phyloP scores from a whole-genome alignment of 345 rosid genomes.

The Carallia brachiata region DNA sequence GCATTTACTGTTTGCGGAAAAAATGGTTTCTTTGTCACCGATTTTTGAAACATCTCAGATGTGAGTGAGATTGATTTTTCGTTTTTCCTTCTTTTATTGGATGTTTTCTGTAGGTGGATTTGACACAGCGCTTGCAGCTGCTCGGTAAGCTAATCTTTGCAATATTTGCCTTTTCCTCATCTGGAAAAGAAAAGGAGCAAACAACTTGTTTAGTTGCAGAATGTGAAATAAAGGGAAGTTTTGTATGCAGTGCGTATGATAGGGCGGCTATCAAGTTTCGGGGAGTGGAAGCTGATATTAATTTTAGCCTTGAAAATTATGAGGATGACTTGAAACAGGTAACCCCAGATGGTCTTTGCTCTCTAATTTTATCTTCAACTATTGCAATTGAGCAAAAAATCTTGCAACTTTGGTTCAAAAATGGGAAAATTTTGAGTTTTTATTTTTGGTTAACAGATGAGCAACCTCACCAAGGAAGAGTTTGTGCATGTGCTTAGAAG shows the following conservation, averaged over 20 bases:
- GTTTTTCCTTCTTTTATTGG: background rate
- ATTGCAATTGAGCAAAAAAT: slow-evolving; percentile 9
- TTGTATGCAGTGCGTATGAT: slow-evolving; percentile 76
- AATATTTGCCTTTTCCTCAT: background rate
- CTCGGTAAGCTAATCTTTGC: slow-evolving; percentile 52
- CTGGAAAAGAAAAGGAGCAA: too few species aligned
- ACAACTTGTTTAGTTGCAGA: background rate
- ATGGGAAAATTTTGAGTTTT: slow-evolving; percentile 11
- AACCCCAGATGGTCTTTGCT: background rate
- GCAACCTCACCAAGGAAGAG: slow-evolving; percentile 81
- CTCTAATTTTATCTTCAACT: slow-evolving; percentile 35
- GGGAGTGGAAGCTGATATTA: slow-evolving; percentile 92
- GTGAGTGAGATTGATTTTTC: slow-evolving; percentile 12
- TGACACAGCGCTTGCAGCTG: slow-evolving; percentile 99
- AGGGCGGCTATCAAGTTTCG: slow-evolving; percentile 96
- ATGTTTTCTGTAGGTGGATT: slow-evolving; percentile 71
- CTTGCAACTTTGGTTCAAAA: slow-evolving; percentile 16
- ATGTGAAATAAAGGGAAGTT: background rate
- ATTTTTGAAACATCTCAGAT: slow-evolving; percentile 25
- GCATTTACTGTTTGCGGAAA: background rate
- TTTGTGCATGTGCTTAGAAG: slow-evolving; percentile 93
- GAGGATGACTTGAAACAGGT: slow-evolving; percentile 94
- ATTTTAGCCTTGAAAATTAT: slow-evolving; percentile 79
- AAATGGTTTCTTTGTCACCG: slow-evolving; percentile 7
- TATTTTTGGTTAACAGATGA: slow-evolving; percentile 56